phyloP scores from a whole-genome alignment of 1,284 basidiomycete genomes.

The Microbotryum intermedium region DNA sequence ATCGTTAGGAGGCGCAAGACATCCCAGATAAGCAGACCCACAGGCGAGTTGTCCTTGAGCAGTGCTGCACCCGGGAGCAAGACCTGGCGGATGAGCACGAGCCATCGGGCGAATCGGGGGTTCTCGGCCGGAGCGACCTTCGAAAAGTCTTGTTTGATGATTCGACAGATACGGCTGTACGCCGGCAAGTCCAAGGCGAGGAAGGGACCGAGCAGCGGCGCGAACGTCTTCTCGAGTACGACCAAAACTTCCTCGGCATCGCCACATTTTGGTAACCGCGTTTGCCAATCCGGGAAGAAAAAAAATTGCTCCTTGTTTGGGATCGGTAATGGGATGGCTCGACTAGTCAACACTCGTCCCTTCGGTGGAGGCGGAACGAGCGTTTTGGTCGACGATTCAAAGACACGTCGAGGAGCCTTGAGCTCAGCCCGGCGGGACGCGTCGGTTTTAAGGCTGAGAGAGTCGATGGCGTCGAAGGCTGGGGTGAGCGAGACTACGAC shows the following conservation, averaged over 20 bases:
- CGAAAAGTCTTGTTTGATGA: slow-evolving; percentile 1
- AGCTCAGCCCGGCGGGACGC: too few relatives aligned
- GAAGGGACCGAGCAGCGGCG: slow-evolving; percentile 36
- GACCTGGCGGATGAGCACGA: slow-evolving; percentile 65
- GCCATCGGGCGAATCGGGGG: slow-evolving; percentile 50
- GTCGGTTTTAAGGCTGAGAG: too few relatives aligned
- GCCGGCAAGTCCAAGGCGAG: slow-evolving; percentile 14
- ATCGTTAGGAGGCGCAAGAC: slow-evolving; percentile 70
- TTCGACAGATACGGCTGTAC: slow-evolving; percentile 10
- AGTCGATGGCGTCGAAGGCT: slow-evolving; percentile 29
- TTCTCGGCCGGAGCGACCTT: neutral
- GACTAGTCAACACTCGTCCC: neutral
- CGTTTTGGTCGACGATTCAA: neutral
- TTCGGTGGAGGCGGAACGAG: neutral
- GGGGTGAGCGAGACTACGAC: slow-evolving; percentile 34
- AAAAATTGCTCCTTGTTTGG: slow-evolving; percentile 63
- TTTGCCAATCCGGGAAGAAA: slow-evolving; percentile 77
- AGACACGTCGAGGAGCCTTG: too few relatives aligned
- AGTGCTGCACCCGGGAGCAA: slow-evolving; percentile 81
- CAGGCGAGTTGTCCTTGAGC: slow-evolving; percentile 73
- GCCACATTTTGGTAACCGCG: slow-evolving; percentile 58
- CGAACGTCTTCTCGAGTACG: slow-evolving; percentile 39
- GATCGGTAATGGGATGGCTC: slow-evolving; percentile 4
- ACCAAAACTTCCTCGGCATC: slow-evolving; percentile 54
- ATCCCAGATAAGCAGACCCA: slow-evolving; percentile 78